Evolutionary conservation across 1,284 basidiomycete species (phyloP).

Genomic region (Ganoderma lingzhi): DNA sequence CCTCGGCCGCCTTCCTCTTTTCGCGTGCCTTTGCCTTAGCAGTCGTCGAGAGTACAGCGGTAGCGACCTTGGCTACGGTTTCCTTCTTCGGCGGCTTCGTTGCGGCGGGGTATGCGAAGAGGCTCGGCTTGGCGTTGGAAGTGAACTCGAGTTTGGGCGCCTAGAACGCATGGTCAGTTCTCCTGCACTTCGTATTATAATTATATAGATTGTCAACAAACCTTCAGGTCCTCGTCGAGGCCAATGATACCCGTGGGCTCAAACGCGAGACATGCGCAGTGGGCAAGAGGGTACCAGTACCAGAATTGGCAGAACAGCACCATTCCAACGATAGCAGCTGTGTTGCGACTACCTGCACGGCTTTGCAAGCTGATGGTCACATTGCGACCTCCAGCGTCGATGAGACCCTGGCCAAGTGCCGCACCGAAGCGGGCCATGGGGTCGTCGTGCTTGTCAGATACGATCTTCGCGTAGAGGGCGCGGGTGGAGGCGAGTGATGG

Average conservation of each 20-base stretch:
- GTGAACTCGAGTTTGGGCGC: conserved; percentile 91
- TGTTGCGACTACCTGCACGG: conserved; percentile 89
- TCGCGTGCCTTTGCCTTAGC: conserved; percentile 93
- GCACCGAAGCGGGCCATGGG: conserved; percentile 98
- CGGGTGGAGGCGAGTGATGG: conserved; percentile 84
- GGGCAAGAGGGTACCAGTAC: conserved; percentile 99
- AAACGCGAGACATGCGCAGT: conserved; percentile 91
- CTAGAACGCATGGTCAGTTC: conserved; percentile 46
- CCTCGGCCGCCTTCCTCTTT: conserved; percentile 85
- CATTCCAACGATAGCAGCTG: conserved; percentile 95
- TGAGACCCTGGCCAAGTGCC: conserved; percentile 92
- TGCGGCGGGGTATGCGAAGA: conserved; percentile 89
- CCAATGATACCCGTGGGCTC: conserved; percentile 95
- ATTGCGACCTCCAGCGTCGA: conserved; percentile 96
- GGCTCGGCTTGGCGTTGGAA: conserved; percentile 87
- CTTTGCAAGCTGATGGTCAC: conserved; percentile 93
- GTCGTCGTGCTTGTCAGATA: conserved; percentile 96
- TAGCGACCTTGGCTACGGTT: conserved; percentile 87
- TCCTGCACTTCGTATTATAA: background rate
- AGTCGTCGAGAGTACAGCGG: conserved; percentile 94
- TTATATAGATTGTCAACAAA: background rate
- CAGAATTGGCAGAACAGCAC: conserved; percentile 97
- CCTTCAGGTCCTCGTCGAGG: conserved; percentile 82
- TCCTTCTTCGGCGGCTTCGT: conserved; percentile 92
- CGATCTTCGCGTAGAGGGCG: conserved; percentile 86